Evolutionary conservation across 495 filamentous ascomycete genomes (phyloP).

Genomic region (Terfezia claveryi): DNA sequence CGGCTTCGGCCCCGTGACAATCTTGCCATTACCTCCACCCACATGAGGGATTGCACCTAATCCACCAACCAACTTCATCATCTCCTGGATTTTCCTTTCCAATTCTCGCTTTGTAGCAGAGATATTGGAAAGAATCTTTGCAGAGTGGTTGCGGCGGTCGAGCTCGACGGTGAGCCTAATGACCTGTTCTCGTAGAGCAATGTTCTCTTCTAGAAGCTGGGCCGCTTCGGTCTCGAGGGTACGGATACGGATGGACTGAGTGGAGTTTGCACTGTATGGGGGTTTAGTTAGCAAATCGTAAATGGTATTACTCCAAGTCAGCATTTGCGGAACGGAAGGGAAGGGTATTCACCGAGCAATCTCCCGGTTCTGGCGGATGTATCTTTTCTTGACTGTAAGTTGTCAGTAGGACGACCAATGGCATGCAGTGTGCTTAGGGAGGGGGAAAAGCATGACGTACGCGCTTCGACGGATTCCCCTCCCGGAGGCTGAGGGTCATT

Average conservation of each 20-base stretch:
- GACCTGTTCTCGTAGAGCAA: constrained; percentile 57
- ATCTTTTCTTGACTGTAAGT: constrained; percentile 11
- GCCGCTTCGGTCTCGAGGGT: constrained; percentile 66
- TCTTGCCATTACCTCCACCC: not conserved
- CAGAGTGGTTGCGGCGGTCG: constrained; percentile 28
- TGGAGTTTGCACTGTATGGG: constrained; percentile 48
- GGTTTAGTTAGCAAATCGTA: not conserved
- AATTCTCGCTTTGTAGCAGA: constrained; percentile 45
- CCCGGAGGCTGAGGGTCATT: constrained; percentile 45
- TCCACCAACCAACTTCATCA: constrained; percentile 39
- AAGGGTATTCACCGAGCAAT: constrained; percentile 38
- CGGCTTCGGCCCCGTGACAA: not conserved
- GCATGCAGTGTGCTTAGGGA: no score
- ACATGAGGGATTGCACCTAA: constrained; percentile 30
- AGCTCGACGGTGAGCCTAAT: constrained; percentile 49
- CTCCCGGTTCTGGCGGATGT: constrained; percentile 73
- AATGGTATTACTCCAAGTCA: not conserved
- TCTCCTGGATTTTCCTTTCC: constrained; percentile 44
- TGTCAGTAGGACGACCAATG: no score
- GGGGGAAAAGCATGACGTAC: no score
- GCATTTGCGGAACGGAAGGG: not conserved
- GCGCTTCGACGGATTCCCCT: no score
- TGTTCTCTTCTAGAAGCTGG: constrained; percentile 66
- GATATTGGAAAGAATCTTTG: constrained; percentile 29
- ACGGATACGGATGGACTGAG: constrained; percentile 74